These are phyloP conservation scores for Aspergillus bridgeri DNA, from an alignment of 495 filamentous ascomycete species.

Conservation along the genomic window DNA sequence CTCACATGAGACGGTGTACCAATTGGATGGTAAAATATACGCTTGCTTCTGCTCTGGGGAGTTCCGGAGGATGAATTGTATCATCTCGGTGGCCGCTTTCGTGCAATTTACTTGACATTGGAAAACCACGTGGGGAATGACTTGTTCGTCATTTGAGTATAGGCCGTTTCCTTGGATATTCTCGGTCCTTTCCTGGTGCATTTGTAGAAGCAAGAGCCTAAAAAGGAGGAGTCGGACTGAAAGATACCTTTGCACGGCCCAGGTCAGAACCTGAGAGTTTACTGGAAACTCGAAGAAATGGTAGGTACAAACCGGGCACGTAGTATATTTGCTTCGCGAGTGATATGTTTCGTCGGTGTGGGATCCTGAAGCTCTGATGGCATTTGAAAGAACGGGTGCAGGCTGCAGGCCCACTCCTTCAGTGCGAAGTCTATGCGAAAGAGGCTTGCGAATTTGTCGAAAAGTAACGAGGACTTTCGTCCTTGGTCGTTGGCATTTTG, in stretches of 20 bases:
- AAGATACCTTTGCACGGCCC: slow-evolving; percentile 8
- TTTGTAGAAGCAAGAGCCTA: slow-evolving; percentile 12
- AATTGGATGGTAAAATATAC: slow-evolving; percentile 17
- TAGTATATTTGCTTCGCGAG: background rate
- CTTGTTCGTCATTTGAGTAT: background rate
- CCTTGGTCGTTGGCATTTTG: background rate
- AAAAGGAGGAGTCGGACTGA: slow-evolving; percentile 17
- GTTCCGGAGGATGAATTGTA: slow-evolving; percentile 12
- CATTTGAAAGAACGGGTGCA: background rate
- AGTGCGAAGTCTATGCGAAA: background rate
- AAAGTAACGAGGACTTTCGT: background rate
- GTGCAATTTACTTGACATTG: slow-evolving; percentile 12
- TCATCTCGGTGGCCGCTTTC: slow-evolving; percentile 15
- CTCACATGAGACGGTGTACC: background rate
- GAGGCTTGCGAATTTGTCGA: background rate
- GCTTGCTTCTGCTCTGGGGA: slow-evolving; percentile 12
- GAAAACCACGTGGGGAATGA: background rate
- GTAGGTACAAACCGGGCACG: background rate
- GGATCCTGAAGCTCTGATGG: background rate
- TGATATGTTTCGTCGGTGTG: background rate
- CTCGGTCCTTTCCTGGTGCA: slow-evolving; percentile 2
- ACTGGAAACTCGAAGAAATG: background rate
- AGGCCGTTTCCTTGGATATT: background rate
- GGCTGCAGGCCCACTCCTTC: background rate
- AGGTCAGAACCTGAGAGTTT: background rate